These are phyloP conservation scores for Phytophthora constricta DNA, from an alignment of 352 stramenopile genomes.

Conservation along the genomic window DNA sequence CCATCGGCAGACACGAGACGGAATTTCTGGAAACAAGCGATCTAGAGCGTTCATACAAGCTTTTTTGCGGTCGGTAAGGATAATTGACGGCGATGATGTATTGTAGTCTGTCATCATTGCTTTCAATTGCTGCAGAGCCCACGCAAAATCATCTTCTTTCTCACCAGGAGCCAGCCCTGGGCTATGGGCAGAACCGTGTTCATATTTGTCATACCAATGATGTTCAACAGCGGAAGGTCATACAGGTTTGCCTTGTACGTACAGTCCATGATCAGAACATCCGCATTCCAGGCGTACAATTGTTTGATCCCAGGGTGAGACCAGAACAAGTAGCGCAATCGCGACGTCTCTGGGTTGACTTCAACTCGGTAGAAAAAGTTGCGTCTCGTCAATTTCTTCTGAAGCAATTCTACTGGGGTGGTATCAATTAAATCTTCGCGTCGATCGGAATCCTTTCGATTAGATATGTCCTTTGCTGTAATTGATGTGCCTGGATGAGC, in stretches of 20 bases:
- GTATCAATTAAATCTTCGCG: not conserved
- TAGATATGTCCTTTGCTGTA: not conserved
- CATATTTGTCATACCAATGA: slow-evolving; percentile 15
- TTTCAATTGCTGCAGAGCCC: slow-evolving; percentile 2
- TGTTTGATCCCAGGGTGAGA: not conserved
- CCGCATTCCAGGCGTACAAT: not conserved
- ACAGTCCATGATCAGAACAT: slow-evolving; percentile 6
- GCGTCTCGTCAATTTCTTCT: not conserved
- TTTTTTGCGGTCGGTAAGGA: slow-evolving; percentile 14
- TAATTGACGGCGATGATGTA: not conserved
- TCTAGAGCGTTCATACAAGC: slow-evolving; percentile 22
- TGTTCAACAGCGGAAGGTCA: slow-evolving; percentile 16
- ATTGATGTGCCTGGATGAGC: not conserved
- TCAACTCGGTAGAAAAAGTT: not conserved
- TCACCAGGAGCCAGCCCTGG: slow-evolving; percentile 13
- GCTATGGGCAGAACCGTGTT: slow-evolving; percentile 14
- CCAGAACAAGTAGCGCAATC: not conserved
- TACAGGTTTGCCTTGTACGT: slow-evolving; percentile 12
- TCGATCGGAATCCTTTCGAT: not conserved
- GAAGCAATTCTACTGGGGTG: not conserved
- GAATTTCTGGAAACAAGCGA: not conserved
- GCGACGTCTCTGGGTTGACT: not conserved
- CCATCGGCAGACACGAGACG: slow-evolving; percentile 13
- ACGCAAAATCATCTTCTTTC: slow-evolving; percentile 9
- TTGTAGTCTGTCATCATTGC: not conserved